phyloP scores from a whole-genome alignment of 306 rosid species.

The Gastrolobium villosum region DNA sequence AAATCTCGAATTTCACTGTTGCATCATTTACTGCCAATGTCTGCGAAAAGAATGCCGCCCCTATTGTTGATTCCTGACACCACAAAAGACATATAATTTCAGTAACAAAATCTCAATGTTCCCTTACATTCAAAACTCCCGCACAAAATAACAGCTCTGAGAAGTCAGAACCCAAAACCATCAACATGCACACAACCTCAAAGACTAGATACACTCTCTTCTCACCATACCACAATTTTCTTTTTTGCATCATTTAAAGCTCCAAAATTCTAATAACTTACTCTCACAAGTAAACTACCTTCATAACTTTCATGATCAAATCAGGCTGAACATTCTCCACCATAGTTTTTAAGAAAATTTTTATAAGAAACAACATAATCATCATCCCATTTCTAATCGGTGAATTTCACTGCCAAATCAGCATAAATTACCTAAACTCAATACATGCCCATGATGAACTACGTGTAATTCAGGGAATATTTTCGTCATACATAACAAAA shows the following conservation, averaged over 20 bases:
- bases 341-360: slow-evolving; percentile 1
- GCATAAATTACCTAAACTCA: slow-evolving; percentile 40
- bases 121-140: neutral
- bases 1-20: slow-evolving; percentile 68
- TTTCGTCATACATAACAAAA: slow-evolving; percentile 7
- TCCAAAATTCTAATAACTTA: slow-evolving; percentile 18
- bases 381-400: neutral
- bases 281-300: neutral
- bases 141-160: slow-evolving; percentile 39
- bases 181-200: slow-evolving; percentile 1
- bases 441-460: neutral
- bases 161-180: slow-evolving; percentile 40
- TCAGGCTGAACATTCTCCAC: neutral
- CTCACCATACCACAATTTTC: neutral
- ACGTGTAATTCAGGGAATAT: slow-evolving; percentile 3
- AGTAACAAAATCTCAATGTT: slow-evolving; percentile 19
- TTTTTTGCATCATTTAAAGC: slow-evolving; percentile 1
- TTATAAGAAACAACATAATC: slow-evolving; percentile 28
- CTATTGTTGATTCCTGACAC: slow-evolving; percentile 70
- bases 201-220: neutral
- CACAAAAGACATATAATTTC: slow-evolving; percentile 43
- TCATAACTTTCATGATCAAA: slow-evolving; percentile 13
- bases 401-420: slow-evolving; percentile 1
- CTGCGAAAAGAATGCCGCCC: slow-evolving; percentile 75
- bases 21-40: slow-evolving; percentile 72